Conservation (phyloP, 2,329 filamentous ascomycete genomes). For the Zymoseptoria tritici region DNA sequence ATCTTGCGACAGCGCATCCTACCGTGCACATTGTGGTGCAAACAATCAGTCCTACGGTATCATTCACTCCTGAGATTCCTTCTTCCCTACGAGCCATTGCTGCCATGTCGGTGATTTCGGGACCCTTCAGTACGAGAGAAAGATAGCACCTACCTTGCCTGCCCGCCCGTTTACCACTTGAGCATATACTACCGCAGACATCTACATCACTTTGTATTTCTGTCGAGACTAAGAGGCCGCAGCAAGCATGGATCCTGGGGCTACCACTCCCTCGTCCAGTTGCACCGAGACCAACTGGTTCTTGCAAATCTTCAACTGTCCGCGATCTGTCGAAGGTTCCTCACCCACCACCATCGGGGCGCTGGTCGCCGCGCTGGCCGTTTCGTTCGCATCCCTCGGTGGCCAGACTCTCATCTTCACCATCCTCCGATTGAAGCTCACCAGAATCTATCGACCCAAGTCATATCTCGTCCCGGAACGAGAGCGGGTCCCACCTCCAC, state of each 20-base stretch:
- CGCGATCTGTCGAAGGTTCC: not conserved
- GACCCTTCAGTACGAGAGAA: not conserved
- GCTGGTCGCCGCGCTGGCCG: slow-evolving; percentile 32
- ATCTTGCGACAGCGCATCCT: not conserved
- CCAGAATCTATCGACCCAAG: slow-evolving; percentile 80
- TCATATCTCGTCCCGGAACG: slow-evolving; percentile 80
- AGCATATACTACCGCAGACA: not conserved
- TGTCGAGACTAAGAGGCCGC: not conserved
- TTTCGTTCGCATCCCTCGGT: slow-evolving; percentile 29
- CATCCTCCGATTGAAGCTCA: slow-evolving; percentile 67
- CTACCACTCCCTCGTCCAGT: not conserved
- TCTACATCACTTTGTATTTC: not conserved
- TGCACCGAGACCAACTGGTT: not conserved
- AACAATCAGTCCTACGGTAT: not conserved
- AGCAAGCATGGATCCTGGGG: not conserved
- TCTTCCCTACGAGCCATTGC: not conserved
- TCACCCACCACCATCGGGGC: not conserved
- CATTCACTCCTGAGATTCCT: not conserved
- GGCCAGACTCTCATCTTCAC: slow-evolving; percentile 61
- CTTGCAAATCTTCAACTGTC: slow-evolving; percentile 8
- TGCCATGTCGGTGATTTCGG: not conserved
- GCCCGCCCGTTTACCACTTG: not conserved
- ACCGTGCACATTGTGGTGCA: not conserved
- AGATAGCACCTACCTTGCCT: not conserved
- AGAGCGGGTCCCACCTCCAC: slow-evolving; percentile 71